Base-by-base conservation (phyloP, 106 monocot genomes). In the Dactylorhiza incarnata region DNA sequence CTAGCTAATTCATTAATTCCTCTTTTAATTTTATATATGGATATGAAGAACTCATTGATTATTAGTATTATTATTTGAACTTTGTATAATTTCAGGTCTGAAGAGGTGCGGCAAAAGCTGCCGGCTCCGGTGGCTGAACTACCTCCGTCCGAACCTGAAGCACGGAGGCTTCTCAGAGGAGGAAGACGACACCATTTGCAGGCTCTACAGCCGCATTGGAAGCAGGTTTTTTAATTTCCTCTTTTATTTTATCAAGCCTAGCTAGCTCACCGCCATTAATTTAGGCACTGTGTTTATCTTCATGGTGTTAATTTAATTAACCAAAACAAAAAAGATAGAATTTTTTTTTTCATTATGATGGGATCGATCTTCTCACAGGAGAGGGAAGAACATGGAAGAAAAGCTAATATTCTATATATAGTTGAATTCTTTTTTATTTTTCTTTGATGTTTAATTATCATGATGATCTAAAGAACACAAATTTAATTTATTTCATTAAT, bases 91-190 rank as follows among this genome's bases (percentile, higher is more conserved):
- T 54, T 29, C 55, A 94, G 95, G 95, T 37, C 82, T 95, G 54
- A 95, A 92, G 77, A 72, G 95, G 50, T 95, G 95, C 52, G 91
- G 95, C 11, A 95, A 95, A 86, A 95, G 95, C 80, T 95, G 95
- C 78, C 81, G 95, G 1, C 86, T 95, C 55, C 88, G 95, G 24
- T 95, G 95, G 95, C 92, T 95, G 74, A 95, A 95, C 88, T 95
- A 95, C 71, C 95, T 95, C 48, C 85, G 92, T 9, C 92, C 95
- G 0, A 46, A 69, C 45, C 45, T 69, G 19, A 95, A 88, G 69
- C 95, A 95, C 45, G 95, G 95, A 2, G 86, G 89, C 3, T 95
- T 95, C 83, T 92, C 95, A 0, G 92, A 95, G 51, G 95, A 95
- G 84, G 95, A 95, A 78, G 95, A 95, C 71, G 87, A 84, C 82